These are phyloP conservation scores for Phialocephala subalpina DNA, from an alignment of 2,329 filamentous ascomycete species.

Conservation along the genomic window DNA sequence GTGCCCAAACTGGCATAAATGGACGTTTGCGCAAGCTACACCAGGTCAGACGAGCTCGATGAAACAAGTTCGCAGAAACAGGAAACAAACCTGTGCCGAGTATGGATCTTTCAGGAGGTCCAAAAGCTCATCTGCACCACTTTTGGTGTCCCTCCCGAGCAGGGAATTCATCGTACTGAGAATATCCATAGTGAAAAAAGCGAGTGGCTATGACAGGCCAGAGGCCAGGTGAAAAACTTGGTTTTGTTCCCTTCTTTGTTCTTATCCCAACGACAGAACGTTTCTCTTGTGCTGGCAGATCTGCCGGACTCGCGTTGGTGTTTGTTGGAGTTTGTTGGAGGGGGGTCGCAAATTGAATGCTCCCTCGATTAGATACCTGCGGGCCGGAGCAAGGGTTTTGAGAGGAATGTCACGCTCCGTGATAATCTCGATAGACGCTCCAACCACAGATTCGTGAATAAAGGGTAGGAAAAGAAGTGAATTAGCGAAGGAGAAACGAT, in stretches of 20 bases:
- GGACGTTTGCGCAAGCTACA: conserved; percentile 56
- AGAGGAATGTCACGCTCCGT: conserved; percentile 29
- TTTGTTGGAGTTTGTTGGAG: conserved; percentile 9
- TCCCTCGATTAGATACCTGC: conserved; percentile 37
- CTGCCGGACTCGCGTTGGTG: conserved; percentile 11
- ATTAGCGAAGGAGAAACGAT: conserved; percentile 3
- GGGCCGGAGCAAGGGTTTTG: conserved; percentile 22
- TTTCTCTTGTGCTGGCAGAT: conserved; percentile 9
- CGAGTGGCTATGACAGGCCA: conserved; percentile 43
- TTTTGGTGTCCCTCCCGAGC: conserved; percentile 29
- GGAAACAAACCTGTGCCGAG: conserved; percentile 25
- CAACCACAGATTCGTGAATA: conserved; percentile 3
- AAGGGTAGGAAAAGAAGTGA: conserved; percentile 7
- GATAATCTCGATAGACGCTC: conserved; percentile 17
- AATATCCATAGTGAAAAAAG: conserved; percentile 38
- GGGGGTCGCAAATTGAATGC: conserved; percentile 19
- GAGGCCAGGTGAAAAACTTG: conserved; percentile 35
- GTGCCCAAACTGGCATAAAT: conserved; percentile 82
- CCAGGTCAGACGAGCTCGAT: conserved; percentile 22
- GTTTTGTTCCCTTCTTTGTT: conserved; percentile 20
- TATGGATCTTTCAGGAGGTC: conserved; percentile 42
- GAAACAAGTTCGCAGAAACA: not conserved
- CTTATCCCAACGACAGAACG: not conserved
- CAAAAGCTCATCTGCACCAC: conserved; percentile 39
- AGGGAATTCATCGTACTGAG: conserved; percentile 26